Evolutionary conservation across 768 basidiomycete genomes (phyloP).

Genomic region (Psilocybe sp.): DNA sequence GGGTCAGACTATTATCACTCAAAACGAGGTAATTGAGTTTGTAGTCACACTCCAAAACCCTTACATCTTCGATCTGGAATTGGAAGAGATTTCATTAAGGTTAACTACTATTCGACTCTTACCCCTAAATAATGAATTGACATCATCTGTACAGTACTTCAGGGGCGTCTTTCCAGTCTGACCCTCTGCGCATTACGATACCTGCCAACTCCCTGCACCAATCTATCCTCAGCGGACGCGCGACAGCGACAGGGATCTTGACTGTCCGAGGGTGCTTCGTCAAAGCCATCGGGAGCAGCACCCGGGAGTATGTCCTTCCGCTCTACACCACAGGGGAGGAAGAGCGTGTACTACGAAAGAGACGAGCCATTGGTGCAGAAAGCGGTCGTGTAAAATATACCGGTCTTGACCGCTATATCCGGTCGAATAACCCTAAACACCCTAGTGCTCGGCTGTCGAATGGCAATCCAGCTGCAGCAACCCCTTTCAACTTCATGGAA

Average conservation of each 20-base stretch:
- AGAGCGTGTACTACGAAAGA: slow-evolving; percentile 50
- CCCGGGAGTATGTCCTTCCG: slow-evolving; percentile 75
- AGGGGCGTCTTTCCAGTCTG: slow-evolving; percentile 72
- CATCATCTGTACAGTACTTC: slow-evolving; percentile 56
- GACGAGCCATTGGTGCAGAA: slow-evolving; percentile 64
- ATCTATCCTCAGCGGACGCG: slow-evolving; percentile 65
- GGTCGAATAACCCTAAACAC: slow-evolving; percentile 50
- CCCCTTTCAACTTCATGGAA: slow-evolving; percentile 59
- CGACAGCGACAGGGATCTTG: slow-evolving; percentile 64
- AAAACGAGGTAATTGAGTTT: slow-evolving; percentile 82
- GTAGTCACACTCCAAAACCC: slow-evolving; percentile 86
- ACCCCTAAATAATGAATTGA: not conserved
- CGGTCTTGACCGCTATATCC: slow-evolving; percentile 70
- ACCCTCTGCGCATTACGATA: slow-evolving; percentile 59
- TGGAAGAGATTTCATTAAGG: slow-evolving; percentile 83
- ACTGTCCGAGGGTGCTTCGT: slow-evolving; percentile 75
- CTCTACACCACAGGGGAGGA: slow-evolving; percentile 72
- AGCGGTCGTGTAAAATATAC: slow-evolving; percentile 66
- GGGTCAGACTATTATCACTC: slow-evolving; percentile 68
- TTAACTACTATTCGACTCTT: slow-evolving; percentile 25
- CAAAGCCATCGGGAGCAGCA: slow-evolving; percentile 69
- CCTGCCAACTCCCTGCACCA: slow-evolving; percentile 76
- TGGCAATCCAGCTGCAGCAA: slow-evolving; percentile 18
- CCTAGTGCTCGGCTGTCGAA: slow-evolving; percentile 21
- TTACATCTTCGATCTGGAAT: slow-evolving; percentile 87